Evolutionary conservation across 805 yeast genomes (phyloP).

Genomic region (Teunomyces stri): DNA sequence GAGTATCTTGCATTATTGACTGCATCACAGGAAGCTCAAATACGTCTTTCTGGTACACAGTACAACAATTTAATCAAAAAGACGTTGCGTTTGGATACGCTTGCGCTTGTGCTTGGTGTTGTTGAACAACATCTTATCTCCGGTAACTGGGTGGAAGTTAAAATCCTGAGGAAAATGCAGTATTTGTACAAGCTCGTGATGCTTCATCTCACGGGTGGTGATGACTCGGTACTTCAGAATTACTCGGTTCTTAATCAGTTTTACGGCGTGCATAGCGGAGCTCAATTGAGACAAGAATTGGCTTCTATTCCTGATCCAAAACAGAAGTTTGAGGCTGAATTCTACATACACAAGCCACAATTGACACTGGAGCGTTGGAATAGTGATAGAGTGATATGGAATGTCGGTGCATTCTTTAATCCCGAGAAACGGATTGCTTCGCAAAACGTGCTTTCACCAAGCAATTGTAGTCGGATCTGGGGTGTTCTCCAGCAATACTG

Average conservation of each 20-base stretch:
- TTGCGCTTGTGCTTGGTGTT: constrained; percentile 15
- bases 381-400: background rate
- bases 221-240: constrained; percentile 10
- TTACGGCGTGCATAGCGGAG: constrained; percentile 21
- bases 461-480: constrained; percentile 17
- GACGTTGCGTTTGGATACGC: constrained; percentile 4
- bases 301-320: constrained; percentile 10
- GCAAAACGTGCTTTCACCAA: constrained; percentile 20
- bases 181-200: constrained; percentile 28
- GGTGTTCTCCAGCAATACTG: constrained; percentile 15
- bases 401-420: constrained; percentile 21
- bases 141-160: constrained; percentile 30
- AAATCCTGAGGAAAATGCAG: constrained; percentile 18
- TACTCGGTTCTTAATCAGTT: constrained; percentile 24
- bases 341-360: constrained; percentile 1
- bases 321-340: constrained; percentile 12
- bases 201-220: constrained; percentile 14
- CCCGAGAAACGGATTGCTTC: constrained; percentile 28
- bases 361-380: constrained; percentile 6
- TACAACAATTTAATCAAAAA: constrained; percentile 13
- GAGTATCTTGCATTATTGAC: constrained; percentile 12
- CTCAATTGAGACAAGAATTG: constrained; percentile 12
- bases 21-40: constrained; percentile 5
- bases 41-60: constrained; percentile 19
- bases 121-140: constrained; percentile 31